Conservation (phyloP, 176 grass and related monocot species). For the Juncus inflexus region DNA sequence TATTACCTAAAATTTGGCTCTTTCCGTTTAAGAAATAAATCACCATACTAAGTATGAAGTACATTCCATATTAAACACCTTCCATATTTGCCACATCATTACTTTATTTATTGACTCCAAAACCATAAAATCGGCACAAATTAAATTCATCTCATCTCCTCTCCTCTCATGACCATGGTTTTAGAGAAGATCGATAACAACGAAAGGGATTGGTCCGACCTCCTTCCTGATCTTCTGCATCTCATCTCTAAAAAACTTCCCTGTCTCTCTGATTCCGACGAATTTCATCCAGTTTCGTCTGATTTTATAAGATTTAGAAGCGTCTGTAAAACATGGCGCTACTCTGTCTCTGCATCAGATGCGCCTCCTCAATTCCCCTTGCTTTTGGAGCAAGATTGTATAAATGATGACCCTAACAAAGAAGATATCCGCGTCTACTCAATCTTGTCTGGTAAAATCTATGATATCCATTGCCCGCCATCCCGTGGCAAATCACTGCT, state of each 20-base stretch:
- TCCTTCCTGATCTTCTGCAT: neutral
- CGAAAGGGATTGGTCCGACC: neutral
- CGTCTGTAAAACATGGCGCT: constrained; percentile 1
- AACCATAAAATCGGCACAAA: too few relatives aligned
- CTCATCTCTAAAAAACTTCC: neutral
- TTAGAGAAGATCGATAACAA: too few relatives aligned
- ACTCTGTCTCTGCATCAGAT: neutral
- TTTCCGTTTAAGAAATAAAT: too few relatives aligned
- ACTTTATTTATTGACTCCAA: too few relatives aligned
- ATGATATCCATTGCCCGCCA: neutral
- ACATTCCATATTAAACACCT: too few relatives aligned
- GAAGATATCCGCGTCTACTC: neutral
- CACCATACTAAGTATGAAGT: too few relatives aligned
- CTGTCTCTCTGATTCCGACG: neutral
- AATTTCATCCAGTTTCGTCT: too few relatives aligned
- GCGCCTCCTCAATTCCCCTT: neutral
- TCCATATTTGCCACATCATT: too few relatives aligned
- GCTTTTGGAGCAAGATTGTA: neutral
- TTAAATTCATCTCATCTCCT: too few relatives aligned
- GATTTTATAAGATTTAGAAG: neutral
- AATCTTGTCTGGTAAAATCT: constrained; percentile 14
- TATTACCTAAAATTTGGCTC: too few relatives aligned
- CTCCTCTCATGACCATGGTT: too few relatives aligned
- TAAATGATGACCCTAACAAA: too few relatives aligned
- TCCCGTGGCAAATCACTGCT: neutral